Percentiles rank a stretch among this genome's conserved stretches.
phyloP scores from a whole-genome alignment of 257 asterid species.

The Solanum paucissectum region DNA sequence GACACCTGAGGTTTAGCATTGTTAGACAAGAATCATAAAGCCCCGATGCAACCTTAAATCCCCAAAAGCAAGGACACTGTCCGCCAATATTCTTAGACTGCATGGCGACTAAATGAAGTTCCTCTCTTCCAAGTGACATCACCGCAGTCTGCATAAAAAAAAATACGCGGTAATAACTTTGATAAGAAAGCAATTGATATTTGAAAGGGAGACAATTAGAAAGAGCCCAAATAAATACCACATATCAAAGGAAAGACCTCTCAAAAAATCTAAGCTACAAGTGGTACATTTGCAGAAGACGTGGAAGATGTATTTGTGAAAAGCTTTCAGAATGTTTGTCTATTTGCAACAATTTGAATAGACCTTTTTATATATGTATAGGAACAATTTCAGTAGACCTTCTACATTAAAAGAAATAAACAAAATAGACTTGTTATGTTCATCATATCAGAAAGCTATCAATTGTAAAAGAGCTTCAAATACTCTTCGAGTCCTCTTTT shows the following conservation, averaged over 20 bases:
- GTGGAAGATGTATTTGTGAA: neutral
- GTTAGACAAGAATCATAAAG: slow-evolving; percentile 75
- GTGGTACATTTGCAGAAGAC: neutral
- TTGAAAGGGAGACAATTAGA: neutral
- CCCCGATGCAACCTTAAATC: slow-evolving; percentile 58
- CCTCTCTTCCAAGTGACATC: slow-evolving; percentile 55
- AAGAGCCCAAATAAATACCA: neutral
- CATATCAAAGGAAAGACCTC: neutral
- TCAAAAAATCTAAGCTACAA: neutral
- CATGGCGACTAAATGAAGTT: slow-evolving; percentile 93
- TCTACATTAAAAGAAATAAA: neutral
- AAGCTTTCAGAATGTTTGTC: neutral
- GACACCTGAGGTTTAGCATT: slow-evolving; percentile 92
- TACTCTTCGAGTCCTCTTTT: neutral
- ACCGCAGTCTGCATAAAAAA: slow-evolving; percentile 61
- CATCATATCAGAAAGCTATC: neutral
- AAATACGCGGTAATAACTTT: neutral
- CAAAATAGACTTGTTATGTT: neutral
- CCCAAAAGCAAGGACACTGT: slow-evolving; percentile 80
- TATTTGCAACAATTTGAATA: neutral
- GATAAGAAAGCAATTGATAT: neutral
- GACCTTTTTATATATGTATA: neutral
- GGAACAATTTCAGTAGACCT: neutral
- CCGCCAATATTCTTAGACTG: slow-evolving; percentile 64
- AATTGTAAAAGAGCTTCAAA: neutral